phyloP scores from a whole-genome alignment of 176 grass and related monocot genomes.

The Carex cristatella region DNA sequence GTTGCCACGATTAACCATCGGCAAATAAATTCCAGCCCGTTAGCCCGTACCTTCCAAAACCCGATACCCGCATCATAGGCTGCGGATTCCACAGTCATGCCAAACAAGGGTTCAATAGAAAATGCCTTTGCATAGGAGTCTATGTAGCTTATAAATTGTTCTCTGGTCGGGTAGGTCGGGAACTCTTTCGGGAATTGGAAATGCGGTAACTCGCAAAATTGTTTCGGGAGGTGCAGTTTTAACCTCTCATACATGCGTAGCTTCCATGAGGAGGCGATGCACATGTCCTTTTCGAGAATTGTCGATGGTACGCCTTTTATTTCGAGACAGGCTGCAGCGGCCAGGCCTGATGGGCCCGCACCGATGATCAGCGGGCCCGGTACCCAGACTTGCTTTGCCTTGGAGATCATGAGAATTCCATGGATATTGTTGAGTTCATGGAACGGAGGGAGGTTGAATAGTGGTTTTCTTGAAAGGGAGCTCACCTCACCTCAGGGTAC shows the following conservation, averaged over 20 bases:
- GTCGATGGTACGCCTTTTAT: constrained; percentile 54
- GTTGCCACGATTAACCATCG: constrained; percentile 80
- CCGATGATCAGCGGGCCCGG: constrained; percentile 78
- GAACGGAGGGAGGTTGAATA: not conserved
- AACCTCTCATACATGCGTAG: constrained; percentile 73
- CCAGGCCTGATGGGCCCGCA: constrained; percentile 73
- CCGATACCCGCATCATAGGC: constrained; percentile 47
- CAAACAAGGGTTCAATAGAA: constrained; percentile 40
- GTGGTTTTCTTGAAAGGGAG: constrained; percentile 1
- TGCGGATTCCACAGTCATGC: constrained; percentile 36
- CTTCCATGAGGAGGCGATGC: constrained; percentile 69
- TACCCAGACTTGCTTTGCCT: constrained; percentile 54
- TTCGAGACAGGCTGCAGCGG: constrained; percentile 68
- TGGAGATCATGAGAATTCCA: constrained; percentile 26
- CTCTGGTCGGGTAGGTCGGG: constrained; percentile 57
- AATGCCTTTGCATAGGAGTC: constrained; percentile 59
- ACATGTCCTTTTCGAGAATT: constrained; percentile 67
- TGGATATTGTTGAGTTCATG: constrained; percentile 20
- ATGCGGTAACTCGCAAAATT: constrained; percentile 70
- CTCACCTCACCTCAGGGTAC: not conserved
- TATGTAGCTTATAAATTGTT: constrained; percentile 86
- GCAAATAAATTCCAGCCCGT: constrained; percentile 50
- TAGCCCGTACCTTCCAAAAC: constrained; percentile 49
- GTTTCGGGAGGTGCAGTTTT: constrained; percentile 59
- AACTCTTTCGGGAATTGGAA: constrained; percentile 54